These are phyloP conservation scores for Paralagenidium karlingii DNA, from an alignment of 352 stramenopile species.

Conservation along the genomic window DNA sequence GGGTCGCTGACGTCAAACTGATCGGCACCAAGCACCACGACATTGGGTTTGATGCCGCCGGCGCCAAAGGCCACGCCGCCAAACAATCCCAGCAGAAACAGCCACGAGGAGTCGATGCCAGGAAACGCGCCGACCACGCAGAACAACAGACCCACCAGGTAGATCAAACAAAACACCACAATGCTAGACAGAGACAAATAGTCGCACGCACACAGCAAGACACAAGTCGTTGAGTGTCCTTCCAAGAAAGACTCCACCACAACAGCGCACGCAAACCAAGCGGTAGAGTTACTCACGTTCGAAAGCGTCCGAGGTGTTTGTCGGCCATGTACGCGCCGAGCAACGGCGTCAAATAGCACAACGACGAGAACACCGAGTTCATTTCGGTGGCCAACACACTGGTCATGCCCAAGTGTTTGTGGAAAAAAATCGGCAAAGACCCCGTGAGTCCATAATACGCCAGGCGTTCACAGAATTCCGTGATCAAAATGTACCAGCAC, in stretches of 20 bases:
- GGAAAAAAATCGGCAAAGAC: conserved; percentile 81
- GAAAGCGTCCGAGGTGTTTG: conserved; percentile 62
- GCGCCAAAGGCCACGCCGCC: conserved; percentile 58
- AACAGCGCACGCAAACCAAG: too few species aligned
- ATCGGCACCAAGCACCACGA: conserved; percentile 63
- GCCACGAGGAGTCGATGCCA: conserved; percentile 31
- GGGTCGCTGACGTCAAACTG: conserved; percentile 72
- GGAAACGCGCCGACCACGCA: conserved; percentile 53
- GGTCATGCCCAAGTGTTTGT: conserved; percentile 66
- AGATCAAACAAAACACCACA: conserved; percentile 58
- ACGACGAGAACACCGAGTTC: conserved; percentile 75
- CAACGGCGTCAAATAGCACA: conserved; percentile 76
- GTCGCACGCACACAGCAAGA: too few species aligned
- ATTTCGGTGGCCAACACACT: conserved; percentile 77
- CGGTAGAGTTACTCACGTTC: conserved; percentile 43
- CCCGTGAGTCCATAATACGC: conserved; percentile 74
- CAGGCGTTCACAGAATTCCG: conserved; percentile 75
- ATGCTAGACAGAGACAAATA: conserved; percentile 19
- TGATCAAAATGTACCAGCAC: conserved; percentile 82
- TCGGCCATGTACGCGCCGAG: conserved; percentile 74
- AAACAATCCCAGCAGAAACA: conserved; percentile 79
- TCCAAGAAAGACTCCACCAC: too few species aligned
- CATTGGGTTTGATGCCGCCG: conserved; percentile 65
- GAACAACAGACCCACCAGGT: conserved; percentile 50
- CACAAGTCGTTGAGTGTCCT: too few species aligned